phyloP scores from a whole-genome alignment of 2,329 filamentous ascomycete species.

The Curvularia verruculosa region DNA sequence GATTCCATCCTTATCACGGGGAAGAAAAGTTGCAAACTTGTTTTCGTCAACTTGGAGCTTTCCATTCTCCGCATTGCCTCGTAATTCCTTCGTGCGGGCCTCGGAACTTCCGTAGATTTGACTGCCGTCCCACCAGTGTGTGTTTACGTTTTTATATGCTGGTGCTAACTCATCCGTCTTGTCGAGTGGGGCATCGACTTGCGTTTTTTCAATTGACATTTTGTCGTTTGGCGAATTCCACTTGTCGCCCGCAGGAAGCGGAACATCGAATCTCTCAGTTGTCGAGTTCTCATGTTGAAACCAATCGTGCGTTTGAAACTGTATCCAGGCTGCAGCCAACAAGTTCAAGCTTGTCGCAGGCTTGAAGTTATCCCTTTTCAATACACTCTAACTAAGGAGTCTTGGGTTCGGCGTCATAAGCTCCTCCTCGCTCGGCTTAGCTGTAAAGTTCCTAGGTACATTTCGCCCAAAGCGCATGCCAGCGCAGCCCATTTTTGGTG shows the following conservation, averaged over 20 bases:
- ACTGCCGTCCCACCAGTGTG: slow-evolving; percentile 56
- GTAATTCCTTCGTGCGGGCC: slow-evolving; percentile 44
- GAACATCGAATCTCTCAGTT: background rate
- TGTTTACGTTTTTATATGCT: slow-evolving; percentile 52
- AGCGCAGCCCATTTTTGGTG: slow-evolving; percentile 54
- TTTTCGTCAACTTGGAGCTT: slow-evolving; percentile 49
- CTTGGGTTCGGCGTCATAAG: slow-evolving; percentile 54
- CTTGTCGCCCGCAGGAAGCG: background rate
- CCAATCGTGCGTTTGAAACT: slow-evolving; percentile 44
- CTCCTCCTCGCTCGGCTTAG: slow-evolving; percentile 51
- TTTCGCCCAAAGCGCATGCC: slow-evolving; percentile 57
- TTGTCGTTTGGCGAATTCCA: background rate
- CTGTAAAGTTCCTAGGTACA: slow-evolving; percentile 47
- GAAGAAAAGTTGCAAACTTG: slow-evolving; percentile 48
- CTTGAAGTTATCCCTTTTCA: slow-evolving; percentile 53
- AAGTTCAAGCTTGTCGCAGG: slow-evolving; percentile 56
- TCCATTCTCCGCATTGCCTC: slow-evolving; percentile 46
- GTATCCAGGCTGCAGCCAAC: slow-evolving; percentile 58
- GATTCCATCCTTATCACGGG: slow-evolving; percentile 48
- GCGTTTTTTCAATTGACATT: background rate
- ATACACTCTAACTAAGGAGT: slow-evolving; percentile 51
- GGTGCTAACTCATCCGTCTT: slow-evolving; percentile 35
- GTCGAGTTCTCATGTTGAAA: slow-evolving; percentile 29
- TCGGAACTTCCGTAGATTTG: slow-evolving; percentile 56
- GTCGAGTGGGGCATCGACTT: background rate